Conservation (phyloP, 495 filamentous ascomycete species). For the Astrothelium macrocarpum region DNA sequence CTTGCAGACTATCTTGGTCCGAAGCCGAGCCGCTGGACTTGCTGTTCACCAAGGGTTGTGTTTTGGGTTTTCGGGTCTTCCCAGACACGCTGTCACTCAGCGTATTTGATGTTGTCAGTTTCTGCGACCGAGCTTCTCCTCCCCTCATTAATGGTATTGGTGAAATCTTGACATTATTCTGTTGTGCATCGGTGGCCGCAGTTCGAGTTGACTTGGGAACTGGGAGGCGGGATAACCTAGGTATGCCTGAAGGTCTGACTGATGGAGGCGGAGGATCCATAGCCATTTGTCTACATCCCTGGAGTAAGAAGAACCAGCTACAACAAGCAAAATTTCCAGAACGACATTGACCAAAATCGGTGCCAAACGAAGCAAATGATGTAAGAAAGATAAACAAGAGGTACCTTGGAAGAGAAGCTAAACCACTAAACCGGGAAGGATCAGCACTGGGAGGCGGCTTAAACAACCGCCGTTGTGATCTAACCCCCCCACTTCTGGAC, state of each 20-base stretch:
- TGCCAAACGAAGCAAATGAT: no score
- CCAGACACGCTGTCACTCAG: neutral
- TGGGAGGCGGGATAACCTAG: constrained; percentile 28
- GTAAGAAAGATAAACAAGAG: neutral
- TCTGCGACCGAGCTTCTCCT: neutral
- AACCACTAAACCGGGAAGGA: neutral
- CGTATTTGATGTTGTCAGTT: neutral
- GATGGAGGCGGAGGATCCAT: constrained; percentile 25
- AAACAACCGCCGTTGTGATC: neutral
- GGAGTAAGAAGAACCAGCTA: neutral
- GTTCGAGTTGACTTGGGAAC: constrained; percentile 18
- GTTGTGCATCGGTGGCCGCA: constrained; percentile 10
- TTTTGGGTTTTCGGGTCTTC: neutral
- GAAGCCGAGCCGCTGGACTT: neutral
- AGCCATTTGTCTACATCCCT: neutral
- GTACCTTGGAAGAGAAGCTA: neutral
- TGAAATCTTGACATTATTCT: neutral
- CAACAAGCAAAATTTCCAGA: no score
- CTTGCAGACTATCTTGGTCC: constrained; percentile 20
- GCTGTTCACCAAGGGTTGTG: neutral
- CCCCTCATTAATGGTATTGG: neutral
- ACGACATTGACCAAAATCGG: no score
- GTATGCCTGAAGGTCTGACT: constrained; percentile 25
- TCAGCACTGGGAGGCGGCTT: neutral
- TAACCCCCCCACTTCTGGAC: no score